Evolutionary conservation across 495 filamentous ascomycete genomes (phyloP), one percentile per base, ranked within the genome.

Genomic region (Hyaloscypha bicolor): DNA sequence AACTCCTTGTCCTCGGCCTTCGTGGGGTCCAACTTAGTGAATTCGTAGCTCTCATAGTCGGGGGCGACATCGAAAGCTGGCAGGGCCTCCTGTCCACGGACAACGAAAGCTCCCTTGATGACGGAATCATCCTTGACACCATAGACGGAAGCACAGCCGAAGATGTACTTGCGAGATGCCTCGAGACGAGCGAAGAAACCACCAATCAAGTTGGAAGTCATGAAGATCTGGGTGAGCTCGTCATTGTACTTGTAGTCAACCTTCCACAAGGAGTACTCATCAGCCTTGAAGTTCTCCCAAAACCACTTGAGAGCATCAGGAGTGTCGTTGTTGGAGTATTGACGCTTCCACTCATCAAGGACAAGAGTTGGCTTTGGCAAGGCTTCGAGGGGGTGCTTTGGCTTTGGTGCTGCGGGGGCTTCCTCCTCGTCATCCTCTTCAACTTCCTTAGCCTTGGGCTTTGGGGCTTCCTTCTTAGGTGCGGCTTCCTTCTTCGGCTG

Each of bases 171-270:
- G 84, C 95, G 94, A 76, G 92, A 96, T 68, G 78, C 95, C 87
- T 99, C 95, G 66, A 99, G 92, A 83, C 95, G 96, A 77, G 87
- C 87, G 83, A 97, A 97, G 87, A 98, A 96, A 76, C 95, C 96
- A 82, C 91, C 91, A 76, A 99, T 94, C 77, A 97, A 82, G 86
- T 99, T 99, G 83, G 88, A 91, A 68, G 92, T 90, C 95, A 99
- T 99, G 90, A 99, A 99, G 76, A 91, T 91, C 76, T 93, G 83
- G 74, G 93, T 97, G 72, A 99, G 88, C 87, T 99, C 95, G 61
- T 96, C 88, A 81, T 97, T 94, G 86, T 98, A 98, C 86, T 96
- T 97, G 88, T 97, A 99, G 79, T 91, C 88, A 67, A 91, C 83
- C 76, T 83, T 87, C 93, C 93, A 99, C 73, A 99, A 80, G 45